These are phyloP conservation scores for Spirogloea muscicola DNA, from an alignment of 139 green algal species.

Conservation along the genomic window DNA sequence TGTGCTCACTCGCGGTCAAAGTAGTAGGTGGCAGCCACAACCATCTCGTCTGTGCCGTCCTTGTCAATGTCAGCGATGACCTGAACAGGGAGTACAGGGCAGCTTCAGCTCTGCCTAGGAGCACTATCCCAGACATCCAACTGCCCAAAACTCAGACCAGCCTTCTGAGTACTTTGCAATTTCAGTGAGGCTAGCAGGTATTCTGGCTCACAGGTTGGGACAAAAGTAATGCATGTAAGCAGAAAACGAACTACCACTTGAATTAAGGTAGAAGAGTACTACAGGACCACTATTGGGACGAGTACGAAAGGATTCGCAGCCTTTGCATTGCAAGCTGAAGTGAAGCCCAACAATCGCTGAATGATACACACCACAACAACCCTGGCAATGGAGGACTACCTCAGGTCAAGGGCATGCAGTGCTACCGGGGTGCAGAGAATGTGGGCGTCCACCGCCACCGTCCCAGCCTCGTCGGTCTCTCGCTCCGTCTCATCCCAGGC, in stretches of 20 bases:
- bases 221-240: conserved; percentile 4
- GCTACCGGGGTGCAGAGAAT: conserved; percentile 74
- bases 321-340: background rate
- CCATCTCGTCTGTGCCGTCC: conserved; percentile 84
- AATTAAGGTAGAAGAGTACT: background rate
- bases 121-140: background rate
- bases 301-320: background rate
- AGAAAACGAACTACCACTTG: background rate
- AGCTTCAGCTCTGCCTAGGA: no score
- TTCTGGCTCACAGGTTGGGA: background rate
- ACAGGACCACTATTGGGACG: background rate
- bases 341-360: background rate
- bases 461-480: conserved; percentile 30
- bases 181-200: conserved; percentile 2
- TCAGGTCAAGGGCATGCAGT: no score
- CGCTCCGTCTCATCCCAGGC: conserved; percentile 31
- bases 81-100: no score
- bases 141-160: background rate
- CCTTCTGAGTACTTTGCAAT: background rate
- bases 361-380: background rate
- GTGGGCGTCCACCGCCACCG: conserved; percentile 82
- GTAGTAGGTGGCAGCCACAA: conserved; percentile 85
- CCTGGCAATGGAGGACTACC: background rate
- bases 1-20: conserved; percentile 74
- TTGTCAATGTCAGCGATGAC: conserved; percentile 87